Conservation (phyloP, 2,329 filamentous ascomycete genomes). For the Rutstroemia sp. region DNA sequence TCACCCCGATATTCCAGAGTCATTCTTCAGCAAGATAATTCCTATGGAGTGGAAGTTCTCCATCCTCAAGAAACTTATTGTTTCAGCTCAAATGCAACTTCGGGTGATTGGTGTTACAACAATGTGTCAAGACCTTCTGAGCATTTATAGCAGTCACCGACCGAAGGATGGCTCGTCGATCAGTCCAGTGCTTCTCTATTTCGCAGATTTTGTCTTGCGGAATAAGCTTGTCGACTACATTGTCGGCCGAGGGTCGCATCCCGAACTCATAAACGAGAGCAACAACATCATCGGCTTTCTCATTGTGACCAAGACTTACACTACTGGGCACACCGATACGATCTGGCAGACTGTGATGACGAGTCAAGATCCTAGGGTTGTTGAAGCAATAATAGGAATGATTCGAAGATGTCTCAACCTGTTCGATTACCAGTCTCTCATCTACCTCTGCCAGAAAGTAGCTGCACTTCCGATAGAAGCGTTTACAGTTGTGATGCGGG, state of each 20-base stretch:
- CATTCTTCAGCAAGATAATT: slow-evolving; percentile 20
- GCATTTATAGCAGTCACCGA: slow-evolving; percentile 50
- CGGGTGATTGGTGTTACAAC: slow-evolving; percentile 70
- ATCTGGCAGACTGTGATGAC: slow-evolving; percentile 79
- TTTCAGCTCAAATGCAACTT: slow-evolving; percentile 83
- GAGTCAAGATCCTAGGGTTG: slow-evolving; percentile 78
- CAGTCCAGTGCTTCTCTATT: slow-evolving; percentile 54
- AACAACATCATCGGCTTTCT: slow-evolving; percentile 83
- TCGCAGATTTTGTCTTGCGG: slow-evolving; percentile 61
- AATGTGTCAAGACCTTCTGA: slow-evolving; percentile 65
- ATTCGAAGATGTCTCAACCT: slow-evolving; percentile 41
- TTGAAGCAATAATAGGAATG: slow-evolving; percentile 71
- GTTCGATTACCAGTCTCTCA: slow-evolving; percentile 41
- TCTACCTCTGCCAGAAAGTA: slow-evolving; percentile 67
- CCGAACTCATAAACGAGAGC: slow-evolving; percentile 76
- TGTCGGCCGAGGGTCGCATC: slow-evolving; percentile 83
- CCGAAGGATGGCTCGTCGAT: slow-evolving; percentile 27
- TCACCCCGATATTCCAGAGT: slow-evolving; percentile 21
- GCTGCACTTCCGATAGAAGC: slow-evolving; percentile 53
- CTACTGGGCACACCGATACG: slow-evolving; percentile 62
- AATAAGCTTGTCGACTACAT: slow-evolving; percentile 79
- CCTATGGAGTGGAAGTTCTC: slow-evolving; percentile 56
- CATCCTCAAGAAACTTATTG: slow-evolving; percentile 63
- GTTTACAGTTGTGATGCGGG: slow-evolving; percentile 54
- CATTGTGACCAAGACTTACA: slow-evolving; percentile 69